phyloP scores from a whole-genome alignment of 202 grass and related monocot species.

The Elaeis oleifera region DNA sequence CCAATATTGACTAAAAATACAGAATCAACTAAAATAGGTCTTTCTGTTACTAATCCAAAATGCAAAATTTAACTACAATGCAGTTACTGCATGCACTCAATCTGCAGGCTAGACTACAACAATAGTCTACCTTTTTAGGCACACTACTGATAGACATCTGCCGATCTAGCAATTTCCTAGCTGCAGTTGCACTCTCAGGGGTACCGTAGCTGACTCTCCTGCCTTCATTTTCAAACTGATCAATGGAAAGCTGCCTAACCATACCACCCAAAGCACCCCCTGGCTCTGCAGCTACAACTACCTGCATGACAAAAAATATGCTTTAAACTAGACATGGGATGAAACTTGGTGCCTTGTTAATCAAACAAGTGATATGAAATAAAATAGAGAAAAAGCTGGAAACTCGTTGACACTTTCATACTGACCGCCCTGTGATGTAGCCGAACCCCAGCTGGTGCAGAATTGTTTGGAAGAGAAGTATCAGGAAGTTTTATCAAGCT shows the following conservation, averaged over 20 bases:
- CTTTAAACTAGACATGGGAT: too few relatives aligned
- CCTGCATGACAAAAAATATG: slow-evolving; percentile 37
- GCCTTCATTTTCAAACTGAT: slow-evolving; percentile 99
- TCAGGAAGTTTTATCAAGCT: slow-evolving; percentile 62
- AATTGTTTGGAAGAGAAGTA: slow-evolving; percentile 37
- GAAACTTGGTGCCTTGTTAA: too few relatives aligned
- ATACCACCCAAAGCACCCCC: slow-evolving; percentile 91
- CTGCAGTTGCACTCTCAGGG: slow-evolving; percentile 89
- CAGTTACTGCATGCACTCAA: too few relatives aligned
- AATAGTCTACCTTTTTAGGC: slow-evolving; percentile 73
- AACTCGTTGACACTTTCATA: slow-evolving; percentile 26
- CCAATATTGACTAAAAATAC: too few relatives aligned
- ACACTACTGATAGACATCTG: slow-evolving; percentile 96
- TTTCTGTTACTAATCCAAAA: too few relatives aligned
- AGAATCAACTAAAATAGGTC: too few relatives aligned
- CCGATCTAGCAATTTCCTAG: slow-evolving; percentile 82
- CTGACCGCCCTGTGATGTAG: slow-evolving; percentile 96
- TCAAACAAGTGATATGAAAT: slow-evolving; percentile 8
- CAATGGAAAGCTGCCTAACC: slow-evolving; percentile 98
- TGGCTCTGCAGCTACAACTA: slow-evolving; percentile 91
- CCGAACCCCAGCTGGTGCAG: slow-evolving; percentile 69
- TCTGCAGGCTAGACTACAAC: not conserved
- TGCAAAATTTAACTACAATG: too few relatives aligned
- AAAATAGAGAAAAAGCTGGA: slow-evolving; percentile 10
- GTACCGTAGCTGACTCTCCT: slow-evolving; percentile 93